Percentiles rank a stretch among this genome's conserved stretches.
Conservation (phyloP, 1,139 yeast species). For the Debaryomyces psychrophilus region DNA sequence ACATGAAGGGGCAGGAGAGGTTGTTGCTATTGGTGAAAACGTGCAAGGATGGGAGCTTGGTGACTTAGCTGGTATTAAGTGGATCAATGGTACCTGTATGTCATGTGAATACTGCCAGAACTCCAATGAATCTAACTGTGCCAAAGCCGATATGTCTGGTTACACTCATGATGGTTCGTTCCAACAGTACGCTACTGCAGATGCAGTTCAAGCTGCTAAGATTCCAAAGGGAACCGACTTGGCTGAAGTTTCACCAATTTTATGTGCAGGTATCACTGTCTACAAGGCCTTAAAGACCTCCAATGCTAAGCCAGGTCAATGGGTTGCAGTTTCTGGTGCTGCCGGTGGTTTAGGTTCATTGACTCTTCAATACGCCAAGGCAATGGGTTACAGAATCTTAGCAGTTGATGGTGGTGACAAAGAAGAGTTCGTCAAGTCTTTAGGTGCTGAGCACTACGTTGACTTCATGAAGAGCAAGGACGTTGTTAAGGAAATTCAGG, state of each 20-base stretch:
- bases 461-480: conserved; percentile 66
- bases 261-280: conserved; percentile 82
- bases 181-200: conserved; percentile 82
- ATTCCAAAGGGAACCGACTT: conserved; percentile 72
- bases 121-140: conserved; percentile 69
- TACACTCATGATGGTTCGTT: conserved; percentile 81
- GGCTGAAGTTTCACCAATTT: conserved; percentile 74
- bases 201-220: conserved; percentile 82
- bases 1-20: conserved; percentile 84
- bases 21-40: conserved; percentile 68
- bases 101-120: conserved; percentile 69
- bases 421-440: conserved; percentile 53
- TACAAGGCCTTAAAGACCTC: conserved; percentile 79
- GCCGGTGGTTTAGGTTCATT: conserved; percentile 80
- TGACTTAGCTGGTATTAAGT: conserved; percentile 73
- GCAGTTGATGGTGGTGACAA: conserved; percentile 81
- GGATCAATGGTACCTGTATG: conserved; percentile 76
- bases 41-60: conserved; percentile 71
- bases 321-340: conserved; percentile 81
- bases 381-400: conserved; percentile 73
- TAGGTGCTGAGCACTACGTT: conserved; percentile 70
- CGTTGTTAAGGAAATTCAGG: conserved; percentile 55
- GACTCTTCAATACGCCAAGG: conserved; percentile 74
- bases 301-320: conserved; percentile 63
- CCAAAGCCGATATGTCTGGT: conserved; percentile 70